Evolutionary conservation across 2,329 filamentous ascomycete genomes (phyloP).

Genomic region (Colletotrichum sp.): DNA sequence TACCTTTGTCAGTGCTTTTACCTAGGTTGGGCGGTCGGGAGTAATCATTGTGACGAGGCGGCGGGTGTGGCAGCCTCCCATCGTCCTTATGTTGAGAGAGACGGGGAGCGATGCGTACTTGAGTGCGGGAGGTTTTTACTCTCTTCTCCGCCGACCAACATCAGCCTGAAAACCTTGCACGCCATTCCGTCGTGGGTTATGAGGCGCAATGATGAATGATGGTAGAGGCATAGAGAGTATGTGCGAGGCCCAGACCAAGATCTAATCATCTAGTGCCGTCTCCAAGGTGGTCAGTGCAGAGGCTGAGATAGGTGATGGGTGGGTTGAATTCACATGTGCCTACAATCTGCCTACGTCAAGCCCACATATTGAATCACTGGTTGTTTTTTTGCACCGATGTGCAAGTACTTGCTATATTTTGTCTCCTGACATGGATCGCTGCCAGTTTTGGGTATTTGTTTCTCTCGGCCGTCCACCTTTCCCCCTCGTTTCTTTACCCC

Average conservation of each 20-base stretch:
- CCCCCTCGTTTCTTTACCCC: background rate
- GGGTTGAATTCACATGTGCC: background rate
- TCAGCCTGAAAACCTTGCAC: background rate
- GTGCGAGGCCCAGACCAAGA: background rate
- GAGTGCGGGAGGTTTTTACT: background rate
- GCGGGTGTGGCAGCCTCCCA: background rate
- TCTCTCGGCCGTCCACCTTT: background rate
- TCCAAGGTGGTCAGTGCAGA: conserved; percentile 7
- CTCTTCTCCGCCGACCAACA: background rate
- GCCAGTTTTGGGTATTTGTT: background rate
- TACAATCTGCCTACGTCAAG: background rate
- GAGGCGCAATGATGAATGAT: background rate
- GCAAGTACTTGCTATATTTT: background rate
- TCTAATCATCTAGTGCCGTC: background rate
- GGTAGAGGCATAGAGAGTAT: background rate
- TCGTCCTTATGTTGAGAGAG: background rate
- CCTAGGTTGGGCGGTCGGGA: background rate
- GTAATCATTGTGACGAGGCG: background rate
- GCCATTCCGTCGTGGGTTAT: background rate
- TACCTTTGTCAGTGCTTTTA: background rate
- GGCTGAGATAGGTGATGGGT: background rate
- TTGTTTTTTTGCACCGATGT: background rate
- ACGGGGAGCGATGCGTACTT: background rate
- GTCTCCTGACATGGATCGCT: background rate
- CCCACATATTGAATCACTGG: background rate